These are phyloP conservation scores for Cadophora sp. DNA, from an alignment of 2,329 filamentous ascomycete species.

Conservation along the genomic window DNA sequence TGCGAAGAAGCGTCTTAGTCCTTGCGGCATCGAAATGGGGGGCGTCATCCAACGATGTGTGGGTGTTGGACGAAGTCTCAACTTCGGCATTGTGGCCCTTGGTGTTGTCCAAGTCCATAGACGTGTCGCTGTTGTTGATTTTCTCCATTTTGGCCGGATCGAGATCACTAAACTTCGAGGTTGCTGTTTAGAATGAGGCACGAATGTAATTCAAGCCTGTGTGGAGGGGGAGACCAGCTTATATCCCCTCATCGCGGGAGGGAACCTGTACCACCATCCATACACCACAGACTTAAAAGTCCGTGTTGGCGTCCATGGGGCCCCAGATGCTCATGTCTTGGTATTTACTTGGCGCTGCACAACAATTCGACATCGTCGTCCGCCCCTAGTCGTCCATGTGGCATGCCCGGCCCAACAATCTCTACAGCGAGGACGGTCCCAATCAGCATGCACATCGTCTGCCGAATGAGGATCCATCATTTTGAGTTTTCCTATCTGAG, in stretches of 20 bases:
- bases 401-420: conserved; percentile 6
- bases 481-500: background rate
- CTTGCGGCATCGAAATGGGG: conserved; percentile 19
- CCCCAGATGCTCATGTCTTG: conserved; percentile 19
- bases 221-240: conserved; percentile 17
- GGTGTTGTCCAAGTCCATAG: conserved; percentile 17
- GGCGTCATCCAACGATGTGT: conserved; percentile 12
- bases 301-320: conserved; percentile 21
- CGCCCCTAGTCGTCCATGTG: conserved; percentile 12
- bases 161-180: background rate
- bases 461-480: background rate
- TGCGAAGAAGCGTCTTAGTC: conserved; percentile 37
- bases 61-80: conserved; percentile 9
- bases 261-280: conserved; percentile 12
- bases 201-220: background rate
- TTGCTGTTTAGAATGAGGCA: background rate
- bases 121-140: conserved; percentile 22
- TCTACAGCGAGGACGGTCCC: background rate
- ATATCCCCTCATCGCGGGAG: conserved; percentile 12
- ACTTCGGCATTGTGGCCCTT: conserved; percentile 6
- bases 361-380: conserved; percentile 15
- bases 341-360: conserved; percentile 12
- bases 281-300: conserved; percentile 20
- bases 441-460: conserved; percentile 16
- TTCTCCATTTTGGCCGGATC: conserved; percentile 19